These are phyloP conservation scores for Lepidopterella palustris DNA, from an alignment of 495 filamentous ascomycete species.

Conservation along the genomic window DNA sequence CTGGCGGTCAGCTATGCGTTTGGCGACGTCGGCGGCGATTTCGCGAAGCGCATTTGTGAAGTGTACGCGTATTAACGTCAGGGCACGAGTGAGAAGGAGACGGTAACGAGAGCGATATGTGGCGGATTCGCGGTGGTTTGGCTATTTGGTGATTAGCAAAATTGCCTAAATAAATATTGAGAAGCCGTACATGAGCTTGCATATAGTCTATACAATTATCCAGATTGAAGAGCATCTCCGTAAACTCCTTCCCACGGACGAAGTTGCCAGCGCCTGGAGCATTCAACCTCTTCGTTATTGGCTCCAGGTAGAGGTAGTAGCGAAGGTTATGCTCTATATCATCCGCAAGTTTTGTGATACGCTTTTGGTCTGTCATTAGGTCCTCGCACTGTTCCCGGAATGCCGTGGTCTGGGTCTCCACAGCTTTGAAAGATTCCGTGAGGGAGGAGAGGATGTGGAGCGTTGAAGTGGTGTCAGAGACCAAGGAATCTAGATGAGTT, in stretches of 20 bases:
- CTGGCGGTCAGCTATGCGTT: constrained; percentile 61
- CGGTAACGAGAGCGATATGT: constrained; percentile 70
- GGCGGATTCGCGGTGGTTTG: constrained; percentile 75
- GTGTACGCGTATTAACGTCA: constrained; percentile 79
- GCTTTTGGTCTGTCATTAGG: constrained; percentile 68
- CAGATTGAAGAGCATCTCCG: constrained; percentile 74
- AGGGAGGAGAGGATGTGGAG: constrained; percentile 67
- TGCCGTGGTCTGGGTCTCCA: constrained; percentile 81
- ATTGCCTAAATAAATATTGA: not conserved
- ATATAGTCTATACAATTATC: constrained; percentile 89
- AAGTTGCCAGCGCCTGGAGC: constrained; percentile 81
- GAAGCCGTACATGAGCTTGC: constrained; percentile 62
- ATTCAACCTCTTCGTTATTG: constrained; percentile 81
- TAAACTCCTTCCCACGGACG: constrained; percentile 73
- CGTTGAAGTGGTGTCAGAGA: constrained; percentile 64
- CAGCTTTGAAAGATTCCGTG: constrained; percentile 73
- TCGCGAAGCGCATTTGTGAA: constrained; percentile 68
- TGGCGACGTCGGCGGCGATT: constrained; percentile 61
- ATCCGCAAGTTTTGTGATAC: constrained; percentile 67
- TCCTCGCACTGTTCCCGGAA: constrained; percentile 91
- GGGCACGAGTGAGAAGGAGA: constrained; percentile 61
- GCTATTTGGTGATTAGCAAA: constrained; percentile 40
- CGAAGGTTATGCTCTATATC: constrained; percentile 77
- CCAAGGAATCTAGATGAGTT: constrained; percentile 72
- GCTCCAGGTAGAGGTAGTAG: constrained; percentile 89